Evolutionary conservation across 2,329 filamentous ascomycete genomes (phyloP).

Genomic region (Penicillium thymicola): DNA sequence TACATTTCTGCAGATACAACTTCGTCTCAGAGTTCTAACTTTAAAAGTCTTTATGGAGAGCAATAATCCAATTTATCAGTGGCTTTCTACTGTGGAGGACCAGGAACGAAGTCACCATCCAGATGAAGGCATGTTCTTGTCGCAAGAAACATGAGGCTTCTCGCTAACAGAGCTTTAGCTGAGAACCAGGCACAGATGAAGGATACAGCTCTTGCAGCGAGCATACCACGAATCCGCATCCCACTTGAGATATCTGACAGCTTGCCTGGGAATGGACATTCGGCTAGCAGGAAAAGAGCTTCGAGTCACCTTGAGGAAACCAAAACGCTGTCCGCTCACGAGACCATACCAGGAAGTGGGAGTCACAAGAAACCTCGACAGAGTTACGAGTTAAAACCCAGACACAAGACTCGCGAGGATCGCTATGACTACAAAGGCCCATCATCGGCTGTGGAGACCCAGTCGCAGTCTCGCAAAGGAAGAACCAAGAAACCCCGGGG

Average conservation of each 20-base stretch:
- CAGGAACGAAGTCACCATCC: background rate
- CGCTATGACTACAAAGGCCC: conserved; percentile 51
- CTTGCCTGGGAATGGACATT: background rate
- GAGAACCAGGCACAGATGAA: background rate
- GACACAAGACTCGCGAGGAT: conserved; percentile 56
- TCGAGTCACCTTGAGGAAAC: background rate
- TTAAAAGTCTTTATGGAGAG: conserved; percentile 1
- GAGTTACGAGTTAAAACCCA: conserved; percentile 50
- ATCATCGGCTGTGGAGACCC: background rate
- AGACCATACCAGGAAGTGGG: background rate
- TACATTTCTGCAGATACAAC: background rate
- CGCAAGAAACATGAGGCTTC: no score
- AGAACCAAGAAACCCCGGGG: conserved; percentile 26
- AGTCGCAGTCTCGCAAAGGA: conserved; percentile 4
- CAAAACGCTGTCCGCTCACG: background rate
- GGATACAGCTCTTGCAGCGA: no score
- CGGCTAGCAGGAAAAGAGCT: background rate
- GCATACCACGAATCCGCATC: background rate
- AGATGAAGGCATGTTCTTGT: background rate
- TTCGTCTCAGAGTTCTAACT: background rate
- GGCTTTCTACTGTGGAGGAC: conserved; percentile 12
- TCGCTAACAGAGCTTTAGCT: background rate
- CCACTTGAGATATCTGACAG: background rate
- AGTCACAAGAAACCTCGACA: background rate
- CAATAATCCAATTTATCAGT: conserved; percentile 12